A percentile compares a stretch with the other conserved stretches of the same genome.
Conservation (phyloP, 352 stramenopile species). For the Pythium aristosporum region DNA sequence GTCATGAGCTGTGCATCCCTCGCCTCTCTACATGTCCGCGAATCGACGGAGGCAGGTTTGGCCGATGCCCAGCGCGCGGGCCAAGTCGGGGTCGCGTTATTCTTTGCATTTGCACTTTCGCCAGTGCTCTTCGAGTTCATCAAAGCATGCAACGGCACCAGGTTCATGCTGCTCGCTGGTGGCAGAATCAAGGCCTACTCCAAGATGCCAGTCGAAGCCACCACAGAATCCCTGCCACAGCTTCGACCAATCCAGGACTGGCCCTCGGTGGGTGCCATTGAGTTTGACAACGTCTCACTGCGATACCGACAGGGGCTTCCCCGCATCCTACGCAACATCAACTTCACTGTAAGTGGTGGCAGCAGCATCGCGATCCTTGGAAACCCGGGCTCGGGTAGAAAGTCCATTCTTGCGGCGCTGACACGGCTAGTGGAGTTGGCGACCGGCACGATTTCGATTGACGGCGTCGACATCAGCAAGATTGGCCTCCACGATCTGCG, state of each 20-base stretch:
- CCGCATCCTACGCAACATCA: conserved; percentile 32
- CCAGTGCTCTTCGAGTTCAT: conserved; percentile 67
- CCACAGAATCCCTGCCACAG: conserved; percentile 27
- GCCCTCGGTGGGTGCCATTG: conserved; percentile 25
- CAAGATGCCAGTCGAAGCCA: conserved; percentile 53
- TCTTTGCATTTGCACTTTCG: conserved; percentile 61
- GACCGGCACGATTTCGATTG: conserved; percentile 72
- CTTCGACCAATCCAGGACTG: conserved; percentile 23
- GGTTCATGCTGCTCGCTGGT: conserved; percentile 72
- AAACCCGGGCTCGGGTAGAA: conserved; percentile 30
- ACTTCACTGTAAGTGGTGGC: conserved; percentile 25
- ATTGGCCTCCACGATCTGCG: conserved; percentile 32
- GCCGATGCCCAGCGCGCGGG: conserved; percentile 24
- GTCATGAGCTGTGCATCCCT: conserved; percentile 6
- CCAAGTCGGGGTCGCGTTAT: conserved; percentile 42
- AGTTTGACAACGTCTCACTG: conserved; percentile 34
- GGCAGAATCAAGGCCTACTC: conserved; percentile 69
- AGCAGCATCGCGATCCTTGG: conserved; percentile 28
- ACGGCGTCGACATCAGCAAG: conserved; percentile 71
- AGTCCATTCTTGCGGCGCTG: conserved; percentile 32
- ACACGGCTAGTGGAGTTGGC: conserved; percentile 30
- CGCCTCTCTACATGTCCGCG: conserved; percentile 1
- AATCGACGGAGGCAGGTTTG: not conserved
- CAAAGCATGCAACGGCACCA: conserved; percentile 55
- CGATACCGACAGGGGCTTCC: conserved; percentile 37